Base-by-base conservation (phyloP, 768 basidiomycete genomes). In the Tricholoma furcatifolium region DNA sequence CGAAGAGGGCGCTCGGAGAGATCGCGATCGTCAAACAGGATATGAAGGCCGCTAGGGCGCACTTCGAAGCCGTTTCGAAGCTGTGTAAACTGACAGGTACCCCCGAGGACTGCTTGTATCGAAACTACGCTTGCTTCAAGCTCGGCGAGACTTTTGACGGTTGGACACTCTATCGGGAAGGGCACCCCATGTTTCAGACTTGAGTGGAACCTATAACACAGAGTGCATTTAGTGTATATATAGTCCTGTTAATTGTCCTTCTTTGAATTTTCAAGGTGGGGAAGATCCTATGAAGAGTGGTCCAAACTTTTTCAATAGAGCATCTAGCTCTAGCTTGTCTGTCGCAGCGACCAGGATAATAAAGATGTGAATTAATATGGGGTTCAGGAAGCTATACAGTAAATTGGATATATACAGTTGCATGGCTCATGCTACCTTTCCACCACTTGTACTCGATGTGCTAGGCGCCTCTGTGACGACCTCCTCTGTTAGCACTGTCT, bases 81-180 rank as follows among this genome's bases (percentile, higher is more conserved):
- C 38, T 45, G 4, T 54, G 53, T 11, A 21, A 44, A 20, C 20
- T 20, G 6, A 52, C 45, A 43, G 47, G 46, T 15, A 9, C 51
- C n/a, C 20, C 12, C 1, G n/a, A 41, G 4, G 30, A 39, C 8
- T 24, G 30, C 12, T 24, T 54, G 12, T 41, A 46, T 38, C n/a
- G 15, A 6, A 21, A 53, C 41, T 17, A 31, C 23, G 18, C 24
- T 3, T 54, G 43, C n/a, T 50, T 20, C 4, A 38, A 30, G 27
- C 35, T 48, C 9, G 14, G 11, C n/a, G 45, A 48, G 12, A 47
- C 23, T n/a, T 43, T 47, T 18, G 21, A 54, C 10, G 56, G 53
- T n/a, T 47, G 52, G 52, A 43, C 17, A 14, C 34, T 50, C 4
- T 41, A 42, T 44, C 23, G 21, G 14, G 44, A 55, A 24, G 39